phyloP scores from a whole-genome alignment of 371 early-diverging fungal species.

The Circinella minor region DNA sequence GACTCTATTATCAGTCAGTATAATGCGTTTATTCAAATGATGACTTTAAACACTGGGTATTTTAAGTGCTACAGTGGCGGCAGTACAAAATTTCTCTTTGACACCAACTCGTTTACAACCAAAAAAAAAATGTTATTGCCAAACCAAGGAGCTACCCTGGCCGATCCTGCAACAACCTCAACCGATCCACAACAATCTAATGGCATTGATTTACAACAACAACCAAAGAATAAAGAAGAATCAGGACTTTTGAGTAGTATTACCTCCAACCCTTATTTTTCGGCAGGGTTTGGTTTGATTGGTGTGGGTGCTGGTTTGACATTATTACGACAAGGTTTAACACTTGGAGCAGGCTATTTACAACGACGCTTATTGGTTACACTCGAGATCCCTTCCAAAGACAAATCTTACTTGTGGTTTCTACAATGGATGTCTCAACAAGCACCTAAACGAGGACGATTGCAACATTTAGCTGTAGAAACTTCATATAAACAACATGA shows the following conservation, averaged over 20 bases:
- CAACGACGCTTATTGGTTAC: conserved; percentile 86
- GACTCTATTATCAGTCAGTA: too few relatives aligned
- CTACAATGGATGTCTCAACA: conserved; percentile 87
- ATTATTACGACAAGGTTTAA: conserved; percentile 74
- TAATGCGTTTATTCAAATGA: too few relatives aligned
- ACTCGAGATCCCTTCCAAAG: conserved; percentile 93
- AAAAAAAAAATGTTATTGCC: neutral
- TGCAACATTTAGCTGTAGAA: conserved; percentile 86
- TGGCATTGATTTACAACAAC: neutral
- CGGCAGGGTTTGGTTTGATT: conserved; percentile 93
- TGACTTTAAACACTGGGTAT: too few relatives aligned
- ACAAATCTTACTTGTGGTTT: conserved; percentile 94
- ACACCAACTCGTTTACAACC: neutral
- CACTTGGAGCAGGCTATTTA: conserved; percentile 67
- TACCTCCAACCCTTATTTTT: conserved; percentile 86
- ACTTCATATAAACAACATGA: conserved; percentile 89
- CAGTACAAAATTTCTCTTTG: neutral
- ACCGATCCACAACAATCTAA: neutral
- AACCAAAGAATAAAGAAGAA: neutral
- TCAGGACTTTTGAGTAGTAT: conserved; percentile 25
- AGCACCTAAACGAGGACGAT: conserved; percentile 50
- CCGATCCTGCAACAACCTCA: neutral
- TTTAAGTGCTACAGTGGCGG: too few relatives aligned
- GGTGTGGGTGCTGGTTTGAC: conserved; percentile 90
- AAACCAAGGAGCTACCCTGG: conserved; percentile 8